Percentiles rank a stretch among this genome's conserved stretches.
These are phyloP conservation scores for Leptographium procerum DNA, from an alignment of 2,329 filamentous ascomycete species.

Conservation along the genomic window DNA sequence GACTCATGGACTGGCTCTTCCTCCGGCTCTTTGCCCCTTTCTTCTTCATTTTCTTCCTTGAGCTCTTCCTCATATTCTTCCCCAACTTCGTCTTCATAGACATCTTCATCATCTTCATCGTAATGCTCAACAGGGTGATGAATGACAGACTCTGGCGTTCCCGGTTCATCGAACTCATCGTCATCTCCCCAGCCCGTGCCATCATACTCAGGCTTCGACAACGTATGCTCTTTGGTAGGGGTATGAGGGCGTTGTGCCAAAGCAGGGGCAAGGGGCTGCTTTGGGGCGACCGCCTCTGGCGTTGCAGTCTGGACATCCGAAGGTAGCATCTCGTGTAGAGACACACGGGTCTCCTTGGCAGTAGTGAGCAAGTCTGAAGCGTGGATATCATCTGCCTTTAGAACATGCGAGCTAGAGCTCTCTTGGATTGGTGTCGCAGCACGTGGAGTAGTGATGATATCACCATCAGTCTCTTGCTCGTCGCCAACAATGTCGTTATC, in stretches of 20 bases:
- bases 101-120: conserved; percentile 5
- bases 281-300: conserved; percentile 25
- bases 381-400: conserved; percentile 10
- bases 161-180: conserved; percentile 47
- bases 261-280: conserved; percentile 24
- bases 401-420: conserved; percentile 9
- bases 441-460: conserved; percentile 40
- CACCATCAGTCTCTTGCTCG: conserved; percentile 26
- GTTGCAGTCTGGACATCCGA: conserved; percentile 28
- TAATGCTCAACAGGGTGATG: conserved; percentile 53
- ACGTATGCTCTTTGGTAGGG: conserved; percentile 34
- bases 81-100: conserved; percentile 4
- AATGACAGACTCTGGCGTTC: conserved; percentile 83
- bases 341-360: conserved; percentile 13
- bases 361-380: conserved; percentile 3
- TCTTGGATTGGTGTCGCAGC: conserved; percentile 27
- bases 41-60: not conserved
- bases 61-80: conserved; percentile 1
- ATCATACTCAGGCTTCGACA: conserved; percentile 52
- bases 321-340: conserved; percentile 6
- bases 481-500: conserved; percentile 31
- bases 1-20: conserved; percentile 28
- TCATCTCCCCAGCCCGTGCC: conserved; percentile 50
- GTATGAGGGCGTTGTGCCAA: conserved; percentile 33
- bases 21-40: not conserved